A percentile compares a stretch with the other conserved stretches of the same genome.
Conservation (phyloP, 108 stramenopile genomes). For the Cyclotella baltica region DNA sequence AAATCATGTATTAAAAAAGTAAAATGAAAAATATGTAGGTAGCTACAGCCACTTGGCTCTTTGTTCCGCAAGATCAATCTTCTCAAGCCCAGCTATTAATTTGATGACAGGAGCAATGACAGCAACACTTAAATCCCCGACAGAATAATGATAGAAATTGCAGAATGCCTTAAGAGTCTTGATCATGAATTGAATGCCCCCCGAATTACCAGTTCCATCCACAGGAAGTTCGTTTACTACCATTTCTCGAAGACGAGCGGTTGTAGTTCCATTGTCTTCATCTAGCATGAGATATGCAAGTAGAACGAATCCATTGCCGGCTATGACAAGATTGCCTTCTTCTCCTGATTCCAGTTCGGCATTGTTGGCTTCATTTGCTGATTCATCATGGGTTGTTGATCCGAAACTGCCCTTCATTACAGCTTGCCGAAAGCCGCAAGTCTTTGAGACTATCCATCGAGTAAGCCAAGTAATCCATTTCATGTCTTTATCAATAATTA, state of each 20-base stretch:
- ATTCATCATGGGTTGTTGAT: slow-evolving; percentile 9
- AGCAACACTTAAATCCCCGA: slow-evolving; percentile 84
- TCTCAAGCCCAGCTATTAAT: slow-evolving; percentile 68
- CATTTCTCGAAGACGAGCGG: slow-evolving; percentile 45
- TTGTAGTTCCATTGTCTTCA: slow-evolving; percentile 32
- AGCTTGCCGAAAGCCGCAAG: slow-evolving; percentile 64
- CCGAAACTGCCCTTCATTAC: slow-evolving; percentile 67
- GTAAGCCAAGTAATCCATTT: slow-evolving; percentile 69
- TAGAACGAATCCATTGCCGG: slow-evolving; percentile 86
- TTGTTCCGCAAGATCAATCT: slow-evolving; percentile 20
- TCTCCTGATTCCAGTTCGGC: slow-evolving; percentile 60
- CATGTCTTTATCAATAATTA: slow-evolving; percentile 3
- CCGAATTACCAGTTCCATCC: slow-evolving; percentile 41
- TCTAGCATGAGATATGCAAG: slow-evolving; percentile 75
- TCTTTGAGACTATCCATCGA: slow-evolving; percentile 68
- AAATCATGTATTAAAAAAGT: not conserved
- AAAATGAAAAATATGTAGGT: not conserved
- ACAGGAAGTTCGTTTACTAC: slow-evolving; percentile 66
- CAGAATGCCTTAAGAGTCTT: slow-evolving; percentile 86
- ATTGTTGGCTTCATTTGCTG: slow-evolving; percentile 19
- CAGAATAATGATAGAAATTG: slow-evolving; percentile 83
- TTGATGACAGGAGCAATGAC: slow-evolving; percentile 77
- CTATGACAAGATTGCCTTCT: slow-evolving; percentile 73
- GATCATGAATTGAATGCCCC: slow-evolving; percentile 67
- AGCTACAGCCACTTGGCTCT: not conserved